phyloP scores from a whole-genome alignment of 2,329 filamentous ascomycete genomes.

The Aureobasidium pullulans region DNA sequence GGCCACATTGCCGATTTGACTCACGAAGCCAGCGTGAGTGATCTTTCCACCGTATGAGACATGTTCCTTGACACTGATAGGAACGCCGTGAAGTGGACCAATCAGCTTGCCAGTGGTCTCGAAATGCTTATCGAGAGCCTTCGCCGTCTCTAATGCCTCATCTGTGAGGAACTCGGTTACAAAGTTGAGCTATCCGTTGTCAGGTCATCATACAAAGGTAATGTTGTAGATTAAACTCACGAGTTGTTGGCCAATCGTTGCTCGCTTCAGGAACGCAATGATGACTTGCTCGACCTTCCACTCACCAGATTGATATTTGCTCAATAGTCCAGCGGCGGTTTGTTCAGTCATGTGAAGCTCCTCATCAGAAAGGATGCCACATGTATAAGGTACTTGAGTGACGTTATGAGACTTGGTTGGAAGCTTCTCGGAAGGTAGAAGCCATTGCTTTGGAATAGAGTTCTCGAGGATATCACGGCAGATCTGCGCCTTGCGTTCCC shows the following conservation, averaged over 20 bases:
- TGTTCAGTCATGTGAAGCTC: conserved; percentile 45
- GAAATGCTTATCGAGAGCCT: conserved; percentile 35
- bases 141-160: conserved; percentile 32
- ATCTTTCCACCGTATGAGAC: conserved; percentile 17
- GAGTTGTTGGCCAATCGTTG: conserved; percentile 48
- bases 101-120: conserved; percentile 30
- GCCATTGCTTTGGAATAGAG: conserved; percentile 53
- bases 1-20: conserved; percentile 45
- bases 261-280: conserved; percentile 47
- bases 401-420: conserved; percentile 50
- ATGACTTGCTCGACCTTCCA: conserved; percentile 48
- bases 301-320: conserved; percentile 33
- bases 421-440: conserved; percentile 45
- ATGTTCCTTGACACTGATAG: conserved; percentile 19
- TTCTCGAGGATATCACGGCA: conserved; percentile 18
- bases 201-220: background rate
- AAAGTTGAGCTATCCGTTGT: conserved; percentile 30
- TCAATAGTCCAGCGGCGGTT: conserved; percentile 33
- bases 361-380: conserved; percentile 51
- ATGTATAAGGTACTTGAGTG: conserved; percentile 46
- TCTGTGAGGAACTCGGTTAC: conserved; percentile 36
- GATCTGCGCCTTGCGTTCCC: conserved; percentile 10
- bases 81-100: conserved; percentile 25
- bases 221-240: conserved; percentile 23
- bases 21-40: conserved; percentile 28